Conservation (phyloP, 495 filamentous ascomycete species). For the Penicillium odoratum region DNA sequence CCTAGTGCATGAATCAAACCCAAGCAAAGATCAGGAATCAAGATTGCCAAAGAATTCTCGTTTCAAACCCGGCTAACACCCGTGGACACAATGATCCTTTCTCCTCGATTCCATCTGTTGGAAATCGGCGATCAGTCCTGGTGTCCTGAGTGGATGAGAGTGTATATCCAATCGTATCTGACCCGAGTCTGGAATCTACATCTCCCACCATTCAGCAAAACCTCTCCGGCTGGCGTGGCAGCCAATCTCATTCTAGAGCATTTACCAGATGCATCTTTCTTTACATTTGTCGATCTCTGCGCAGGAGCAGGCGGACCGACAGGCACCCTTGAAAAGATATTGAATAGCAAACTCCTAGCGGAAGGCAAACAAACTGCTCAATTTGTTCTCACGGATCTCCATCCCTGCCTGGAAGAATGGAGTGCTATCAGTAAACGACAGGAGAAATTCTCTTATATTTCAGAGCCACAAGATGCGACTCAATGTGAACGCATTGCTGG, state of each 20-base stretch:
- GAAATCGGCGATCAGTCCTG: conserved; percentile 41
- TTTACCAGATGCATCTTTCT: conserved; percentile 39
- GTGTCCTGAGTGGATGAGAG: conserved; percentile 32
- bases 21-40: too few species aligned
- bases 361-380: conserved; percentile 40
- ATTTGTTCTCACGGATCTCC: conserved; percentile 69
- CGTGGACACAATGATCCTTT: conserved; percentile 11
- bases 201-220: conserved; percentile 23
- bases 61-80: too few species aligned
- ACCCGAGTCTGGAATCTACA: conserved; percentile 35
- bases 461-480: conserved; percentile 61
- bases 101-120: conserved; percentile 33
- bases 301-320: conserved; percentile 72
- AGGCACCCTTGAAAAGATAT: conserved; percentile 56
- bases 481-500: conserved; percentile 27
- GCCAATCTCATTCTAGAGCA: conserved; percentile 19
- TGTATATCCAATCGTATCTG: conserved; percentile 33
- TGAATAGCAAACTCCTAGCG: conserved; percentile 47
- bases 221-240: conserved; percentile 23
- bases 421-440: conserved; percentile 45
- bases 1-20: too few species aligned
- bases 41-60: too few species aligned
- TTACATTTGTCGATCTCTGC: conserved; percentile 71
- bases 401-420: conserved; percentile 67
- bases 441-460: conserved; percentile 55